Evolutionary conservation across 345 rosid species (phyloP).

Genomic region (Eucalyptus pumila): DNA sequence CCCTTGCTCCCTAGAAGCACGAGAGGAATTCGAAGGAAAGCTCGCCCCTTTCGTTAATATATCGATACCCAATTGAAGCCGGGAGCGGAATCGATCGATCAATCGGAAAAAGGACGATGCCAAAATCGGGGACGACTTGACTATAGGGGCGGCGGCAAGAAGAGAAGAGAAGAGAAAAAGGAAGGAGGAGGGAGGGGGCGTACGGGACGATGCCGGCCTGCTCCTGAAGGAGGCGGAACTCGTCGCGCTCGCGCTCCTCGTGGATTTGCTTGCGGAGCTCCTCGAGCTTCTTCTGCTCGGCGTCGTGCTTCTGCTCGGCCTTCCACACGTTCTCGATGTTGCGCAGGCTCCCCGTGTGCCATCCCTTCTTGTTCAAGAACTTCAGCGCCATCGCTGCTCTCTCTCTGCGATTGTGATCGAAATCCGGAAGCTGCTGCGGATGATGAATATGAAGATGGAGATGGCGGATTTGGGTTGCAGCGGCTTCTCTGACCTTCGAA

Average conservation of each 20-base stretch:
- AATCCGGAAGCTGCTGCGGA: neutral
- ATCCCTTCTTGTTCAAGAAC: conserved; percentile 99
- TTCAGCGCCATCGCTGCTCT: conserved; percentile 58
- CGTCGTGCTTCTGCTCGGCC: conserved; percentile 97
- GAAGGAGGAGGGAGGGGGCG: neutral
- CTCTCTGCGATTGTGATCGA: neutral
- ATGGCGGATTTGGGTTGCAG: neutral
- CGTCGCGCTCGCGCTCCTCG: conserved; percentile 82
- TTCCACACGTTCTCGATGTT: conserved; percentile 98
- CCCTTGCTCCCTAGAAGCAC: neutral
- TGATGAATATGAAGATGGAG: neutral
- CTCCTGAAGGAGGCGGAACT: conserved; percentile 89
- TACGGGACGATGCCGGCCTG: conserved; percentile 91
- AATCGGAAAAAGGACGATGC: neutral
- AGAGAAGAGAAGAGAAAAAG: neutral
- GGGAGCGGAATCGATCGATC: neutral
- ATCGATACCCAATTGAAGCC: neutral
- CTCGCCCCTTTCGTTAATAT: neutral
- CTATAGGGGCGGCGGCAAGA: neutral
- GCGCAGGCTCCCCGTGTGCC: conserved; percentile 96
- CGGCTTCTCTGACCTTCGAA: neutral
- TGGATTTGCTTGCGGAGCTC: conserved; percentile 92
- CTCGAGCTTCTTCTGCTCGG: conserved; percentile 90
- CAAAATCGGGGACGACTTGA: neutral
- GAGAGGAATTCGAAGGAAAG: neutral